These are phyloP conservation scores for Linnemannia exigua DNA, from an alignment of 192 early-diverging fungal species.

Conservation along the genomic window DNA sequence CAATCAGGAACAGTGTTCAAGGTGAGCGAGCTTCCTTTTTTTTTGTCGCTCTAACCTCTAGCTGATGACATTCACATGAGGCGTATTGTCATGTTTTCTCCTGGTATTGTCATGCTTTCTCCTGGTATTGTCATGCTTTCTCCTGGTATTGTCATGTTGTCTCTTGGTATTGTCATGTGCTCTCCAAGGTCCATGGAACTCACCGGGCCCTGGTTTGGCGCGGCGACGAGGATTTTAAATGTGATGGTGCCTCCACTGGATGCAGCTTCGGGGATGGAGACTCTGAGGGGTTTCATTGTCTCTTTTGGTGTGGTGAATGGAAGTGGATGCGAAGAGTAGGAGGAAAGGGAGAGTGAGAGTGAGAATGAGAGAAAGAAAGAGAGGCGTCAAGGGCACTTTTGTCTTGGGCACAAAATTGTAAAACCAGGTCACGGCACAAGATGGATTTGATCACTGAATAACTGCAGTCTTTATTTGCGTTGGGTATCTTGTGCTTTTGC, in stretches of 20 bases:
- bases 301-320: background rate
- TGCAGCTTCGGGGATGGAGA: constrained; percentile 66
- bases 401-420: no score
- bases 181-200: background rate
- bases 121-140: no score
- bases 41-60: no score
- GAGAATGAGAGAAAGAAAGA: background rate
- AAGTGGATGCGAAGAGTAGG: background rate
- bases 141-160: no score
- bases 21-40: no score
- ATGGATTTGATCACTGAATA: no score
- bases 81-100: no score
- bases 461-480: no score
- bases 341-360: background rate
- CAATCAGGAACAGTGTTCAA: background rate
- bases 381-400: background rate
- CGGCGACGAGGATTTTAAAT: constrained; percentile 63
- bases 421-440: background rate
- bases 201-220: constrained; percentile 38
- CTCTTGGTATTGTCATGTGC: background rate
- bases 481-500: no score
- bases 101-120: no score
- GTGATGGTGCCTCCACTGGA: constrained; percentile 66
- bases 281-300: constrained; percentile 26
- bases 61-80: no score